Base-by-base conservation (phyloP, 164 flowering plant genomes). In the Tetrastigma voinierianum region DNA sequence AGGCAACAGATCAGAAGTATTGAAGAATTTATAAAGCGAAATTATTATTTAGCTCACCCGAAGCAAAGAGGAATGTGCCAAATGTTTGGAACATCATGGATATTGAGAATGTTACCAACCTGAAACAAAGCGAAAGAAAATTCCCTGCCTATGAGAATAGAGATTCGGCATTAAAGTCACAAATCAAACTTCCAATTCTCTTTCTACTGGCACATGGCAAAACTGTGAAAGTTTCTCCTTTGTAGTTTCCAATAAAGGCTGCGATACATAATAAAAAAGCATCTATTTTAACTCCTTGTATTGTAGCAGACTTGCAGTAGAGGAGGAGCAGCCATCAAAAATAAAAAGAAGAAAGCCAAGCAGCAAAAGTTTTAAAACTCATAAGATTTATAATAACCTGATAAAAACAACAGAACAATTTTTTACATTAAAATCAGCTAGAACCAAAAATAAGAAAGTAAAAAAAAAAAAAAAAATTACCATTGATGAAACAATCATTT, bases 131-230 rank as follows among this genome's bases (percentile, higher is more conserved):
- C 9, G 59, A 12, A 51, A 57, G 57, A 44, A 62, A 53, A 59
- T 51, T 19, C n/a, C 1, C 7, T 4, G 51, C 21, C 52, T 1
- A n/a, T 69, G n/a, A 53, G 61, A 67, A 59, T 24, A 51, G 2
- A 51, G n/a, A 45, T 45, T 20, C 18, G 58, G 45, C 46, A n/a
- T n/a, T 46, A 63, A 64, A 49, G 12, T 10, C 47, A 51, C 32
- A 64, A 72, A 68, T 68, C 3, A 64, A 49, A 70, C 3, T 61
- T 64, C 15, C n/a, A n/a, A n/a, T n/a, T n/a, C n/a, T n/a, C n/a
- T n/a, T n/a, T n/a, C n/a, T 82, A 92, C 99, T 20, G 98, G 86
- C 51, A 95, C 99, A 79, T 95, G 99, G 74, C 99, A 95, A 75
- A 95, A 95, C 68, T 84, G 97, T 55, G 98, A 95, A 57, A 95